Conservation (phyloP, 257 asterid species). For the Solanum bulbocastanum region DNA sequence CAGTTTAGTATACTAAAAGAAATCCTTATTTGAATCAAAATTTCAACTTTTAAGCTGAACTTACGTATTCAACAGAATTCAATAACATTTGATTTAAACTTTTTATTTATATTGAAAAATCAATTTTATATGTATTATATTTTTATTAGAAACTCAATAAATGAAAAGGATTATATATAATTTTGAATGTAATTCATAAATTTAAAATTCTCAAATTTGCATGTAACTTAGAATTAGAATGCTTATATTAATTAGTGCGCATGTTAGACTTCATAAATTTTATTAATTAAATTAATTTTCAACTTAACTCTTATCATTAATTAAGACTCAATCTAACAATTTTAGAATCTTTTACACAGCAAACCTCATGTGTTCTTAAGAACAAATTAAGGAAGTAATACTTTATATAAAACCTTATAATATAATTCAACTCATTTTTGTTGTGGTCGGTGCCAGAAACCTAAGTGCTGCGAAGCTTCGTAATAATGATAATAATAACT, state of each 20-base stretch:
- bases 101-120: too few relatives aligned
- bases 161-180: neutral
- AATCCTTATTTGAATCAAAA: too few relatives aligned
- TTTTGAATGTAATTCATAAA: neutral
- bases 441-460: constrained; percentile 8
- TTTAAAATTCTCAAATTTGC: neutral
- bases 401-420: neutral
- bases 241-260: neutral
- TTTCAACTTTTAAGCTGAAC: too few relatives aligned
- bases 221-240: neutral
- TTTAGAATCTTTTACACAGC: neutral
- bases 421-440: neutral
- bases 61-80: neutral
- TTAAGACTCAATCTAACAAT: neutral
- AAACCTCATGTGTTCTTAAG: neutral
- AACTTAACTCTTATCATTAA: neutral
- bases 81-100: too few relatives aligned
- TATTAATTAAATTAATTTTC: neutral
- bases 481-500: neutral
- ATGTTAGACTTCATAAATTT: neutral
- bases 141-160: neutral
- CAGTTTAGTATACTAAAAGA: too few relatives aligned
- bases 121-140: too few relatives aligned
- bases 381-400: neutral
- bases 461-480: constrained; percentile 5